Evolutionary conservation across 2,329 filamentous ascomycete genomes (phyloP).

Genomic region (Pleoardoris graminearum): DNA sequence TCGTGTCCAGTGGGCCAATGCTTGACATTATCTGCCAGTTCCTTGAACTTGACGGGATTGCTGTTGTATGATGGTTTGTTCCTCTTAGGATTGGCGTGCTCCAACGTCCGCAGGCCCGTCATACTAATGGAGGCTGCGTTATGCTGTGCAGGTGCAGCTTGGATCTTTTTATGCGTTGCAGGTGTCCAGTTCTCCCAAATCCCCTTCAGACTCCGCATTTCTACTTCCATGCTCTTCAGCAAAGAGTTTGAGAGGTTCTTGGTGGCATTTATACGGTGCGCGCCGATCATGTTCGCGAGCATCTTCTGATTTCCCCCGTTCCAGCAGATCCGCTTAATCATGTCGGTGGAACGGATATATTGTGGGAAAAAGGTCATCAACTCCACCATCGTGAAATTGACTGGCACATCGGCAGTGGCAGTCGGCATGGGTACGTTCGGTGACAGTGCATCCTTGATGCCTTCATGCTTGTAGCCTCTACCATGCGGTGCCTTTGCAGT

Average conservation of each 20-base stretch:
- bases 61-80: background rate
- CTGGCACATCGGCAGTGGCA: background rate
- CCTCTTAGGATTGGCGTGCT: background rate
- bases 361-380: background rate
- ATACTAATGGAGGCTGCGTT: background rate
- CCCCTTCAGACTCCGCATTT: background rate
- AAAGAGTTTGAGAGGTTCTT: background rate
- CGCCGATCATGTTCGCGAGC: background rate
- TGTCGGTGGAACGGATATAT: background rate
- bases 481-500: too few relatives aligned
- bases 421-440: background rate
- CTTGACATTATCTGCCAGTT: constrained; percentile 21
- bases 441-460: background rate
- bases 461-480: background rate
- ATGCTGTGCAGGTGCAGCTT: background rate
- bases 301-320: background rate
- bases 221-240: background rate
- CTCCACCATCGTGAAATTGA: background rate
- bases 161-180: background rate
- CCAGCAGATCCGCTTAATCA: background rate
- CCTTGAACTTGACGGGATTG: constrained; percentile 17
- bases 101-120: background rate
- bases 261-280: background rate
- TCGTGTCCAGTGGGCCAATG: constrained; percentile 24
- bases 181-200: background rate